phyloP scores from a whole-genome alignment of 1,284 basidiomycete genomes.

The Tetrapyrgos nigripes region DNA sequence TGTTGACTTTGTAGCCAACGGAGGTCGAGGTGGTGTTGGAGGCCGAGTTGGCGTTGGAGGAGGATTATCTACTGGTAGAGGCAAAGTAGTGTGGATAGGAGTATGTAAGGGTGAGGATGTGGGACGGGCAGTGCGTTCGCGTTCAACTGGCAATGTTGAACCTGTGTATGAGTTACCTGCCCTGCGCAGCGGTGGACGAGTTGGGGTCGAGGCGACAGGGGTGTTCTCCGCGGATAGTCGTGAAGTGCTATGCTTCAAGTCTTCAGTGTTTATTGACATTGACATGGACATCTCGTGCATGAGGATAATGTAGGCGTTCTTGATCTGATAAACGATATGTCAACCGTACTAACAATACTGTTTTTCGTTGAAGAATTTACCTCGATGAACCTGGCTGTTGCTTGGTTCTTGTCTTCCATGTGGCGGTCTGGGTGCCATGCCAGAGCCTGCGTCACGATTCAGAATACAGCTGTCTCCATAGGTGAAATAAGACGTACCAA shows the following conservation, averaged over 20 bases:
- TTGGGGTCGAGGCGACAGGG: not conserved
- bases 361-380: slow-evolving; percentile 16
- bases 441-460: slow-evolving; percentile 38
- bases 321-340: slow-evolving; percentile 27
- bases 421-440: slow-evolving; percentile 40
- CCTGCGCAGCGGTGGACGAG: not conserved
- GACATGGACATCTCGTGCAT: slow-evolving; percentile 30
- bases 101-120: not conserved
- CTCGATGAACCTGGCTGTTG: slow-evolving; percentile 31
- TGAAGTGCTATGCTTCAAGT: not conserved
- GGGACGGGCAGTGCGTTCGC: too few relatives aligned
- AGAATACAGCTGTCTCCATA: not conserved
- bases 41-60: not conserved
- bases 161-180: not conserved
- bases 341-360: not conserved
- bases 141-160: too few relatives aligned
- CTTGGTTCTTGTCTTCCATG: slow-evolving; percentile 26
- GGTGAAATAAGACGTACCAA: slow-evolving; percentile 27
- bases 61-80: not conserved
- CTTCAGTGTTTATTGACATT: slow-evolving; percentile 11
- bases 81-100: not conserved
- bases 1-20: not conserved
- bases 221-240: not conserved
- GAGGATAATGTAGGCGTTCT: slow-evolving; percentile 34
- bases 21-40: not conserved